Evolutionary conservation across 371 early-diverging fungal species (phyloP).

Genomic region (Rhizopus arrhizus): DNA sequence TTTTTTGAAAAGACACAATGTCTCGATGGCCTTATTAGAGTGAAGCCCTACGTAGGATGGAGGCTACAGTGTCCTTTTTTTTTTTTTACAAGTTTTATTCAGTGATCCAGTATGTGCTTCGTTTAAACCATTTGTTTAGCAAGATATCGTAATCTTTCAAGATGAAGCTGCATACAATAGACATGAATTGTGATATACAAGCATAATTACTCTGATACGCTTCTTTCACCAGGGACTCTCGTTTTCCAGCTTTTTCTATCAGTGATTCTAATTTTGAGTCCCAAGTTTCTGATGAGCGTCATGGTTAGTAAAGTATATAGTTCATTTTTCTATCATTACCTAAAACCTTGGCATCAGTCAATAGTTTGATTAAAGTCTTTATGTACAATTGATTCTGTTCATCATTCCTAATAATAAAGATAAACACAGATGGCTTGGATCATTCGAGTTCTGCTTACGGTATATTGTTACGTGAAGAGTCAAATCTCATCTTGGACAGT

Average conservation of each 20-base stretch:
- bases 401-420: not conserved
- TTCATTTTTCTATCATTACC: constrained; percentile 22
- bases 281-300: constrained; percentile 29
- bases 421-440: no score
- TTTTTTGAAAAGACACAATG: no score
- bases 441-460: not conserved
- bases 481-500: constrained; percentile 36
- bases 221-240: not conserved
- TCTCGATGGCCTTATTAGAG: not conserved
- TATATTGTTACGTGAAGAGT: constrained; percentile 9
- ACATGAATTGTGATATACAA: constrained; percentile 28
- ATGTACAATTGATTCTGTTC: constrained; percentile 35
- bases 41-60: not conserved
- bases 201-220: not conserved
- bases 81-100: constrained; percentile 13
- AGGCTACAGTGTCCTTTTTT: no score
- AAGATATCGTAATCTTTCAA: constrained; percentile 41
- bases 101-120: constrained; percentile 33
- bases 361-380: constrained; percentile 30
- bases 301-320: not conserved
- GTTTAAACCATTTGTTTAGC: constrained; percentile 45
- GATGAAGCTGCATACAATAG: constrained; percentile 39
- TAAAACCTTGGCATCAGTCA: constrained; percentile 27
- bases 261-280: constrained; percentile 3
- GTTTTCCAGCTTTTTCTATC: not conserved